A percentile compares a stretch with the other conserved stretches of the same genome.
phyloP scores from a whole-genome alignment of 2,329 filamentous ascomycete species.

The Rachicladosporium sp. region DNA sequence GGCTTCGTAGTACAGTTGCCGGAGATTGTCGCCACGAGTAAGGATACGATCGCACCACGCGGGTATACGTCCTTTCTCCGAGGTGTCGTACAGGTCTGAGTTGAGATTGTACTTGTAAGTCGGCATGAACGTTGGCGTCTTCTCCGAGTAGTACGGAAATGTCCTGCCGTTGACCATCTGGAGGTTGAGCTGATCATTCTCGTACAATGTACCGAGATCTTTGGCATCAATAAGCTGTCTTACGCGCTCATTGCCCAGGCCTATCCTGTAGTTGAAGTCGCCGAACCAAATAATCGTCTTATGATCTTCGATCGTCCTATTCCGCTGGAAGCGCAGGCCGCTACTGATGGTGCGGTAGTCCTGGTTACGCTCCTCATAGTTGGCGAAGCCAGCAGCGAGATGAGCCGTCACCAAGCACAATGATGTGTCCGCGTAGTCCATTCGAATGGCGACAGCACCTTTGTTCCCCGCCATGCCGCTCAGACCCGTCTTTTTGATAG shows the following conservation, averaged over 20 bases:
- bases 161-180: slow-evolving; percentile 90
- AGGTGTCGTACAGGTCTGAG: slow-evolving; percentile 80
- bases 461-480: slow-evolving; percentile 98
- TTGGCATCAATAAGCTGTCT: slow-evolving; percentile 58
- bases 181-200: slow-evolving; percentile 77
- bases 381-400: slow-evolving; percentile 87
- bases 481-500: slow-evolving; percentile 87
- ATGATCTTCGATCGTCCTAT: slow-evolving; percentile 83
- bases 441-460: slow-evolving; percentile 87
- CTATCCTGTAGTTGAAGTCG: slow-evolving; percentile 97
- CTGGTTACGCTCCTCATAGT: slow-evolving; percentile 89
- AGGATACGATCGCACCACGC: slow-evolving; percentile 95
- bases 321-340: slow-evolving; percentile 80
- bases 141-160: slow-evolving; percentile 87
- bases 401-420: slow-evolving; percentile 95
- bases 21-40: slow-evolving; percentile 70
- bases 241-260: slow-evolving; percentile 65
- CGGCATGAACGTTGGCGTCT: slow-evolving; percentile 73
- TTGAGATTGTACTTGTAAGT: slow-evolving; percentile 95
- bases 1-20: slow-evolving; percentile 69
- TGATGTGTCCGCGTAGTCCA: slow-evolving; percentile 86
- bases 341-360: slow-evolving; percentile 84
- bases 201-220: slow-evolving; percentile 69
- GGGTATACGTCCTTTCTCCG: slow-evolving; percentile 87
- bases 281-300: slow-evolving; percentile 88